Conservation (phyloP, 164 flowering plant genomes). For the Tinospora cordifolia region DNA sequence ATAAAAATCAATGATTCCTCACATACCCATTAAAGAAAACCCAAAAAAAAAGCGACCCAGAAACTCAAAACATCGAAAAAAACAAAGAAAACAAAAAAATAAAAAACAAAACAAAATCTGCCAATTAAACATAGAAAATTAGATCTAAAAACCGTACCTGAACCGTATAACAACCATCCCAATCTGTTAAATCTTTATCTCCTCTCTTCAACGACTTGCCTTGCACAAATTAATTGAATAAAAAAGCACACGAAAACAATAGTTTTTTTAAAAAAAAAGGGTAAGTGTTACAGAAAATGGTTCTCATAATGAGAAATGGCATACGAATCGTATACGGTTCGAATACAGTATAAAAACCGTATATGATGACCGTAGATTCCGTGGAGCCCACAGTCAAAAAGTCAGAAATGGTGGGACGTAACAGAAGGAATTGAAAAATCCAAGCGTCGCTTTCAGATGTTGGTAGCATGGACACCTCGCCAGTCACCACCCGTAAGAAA, state of each 20-base stretch:
- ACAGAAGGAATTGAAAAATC: neutral
- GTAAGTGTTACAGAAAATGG: too few species aligned
- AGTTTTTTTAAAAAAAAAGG: too few species aligned
- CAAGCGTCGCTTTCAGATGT: too few species aligned
- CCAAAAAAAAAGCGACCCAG: neutral
- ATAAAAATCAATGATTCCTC: too few species aligned
- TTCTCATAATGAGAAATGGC: neutral
- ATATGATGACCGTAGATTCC: conserved; percentile 8
- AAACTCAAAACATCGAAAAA: neutral
- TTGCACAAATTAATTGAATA: too few species aligned
- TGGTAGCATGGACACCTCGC: too few species aligned
- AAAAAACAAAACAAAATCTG: neutral
- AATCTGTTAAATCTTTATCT: neutral
- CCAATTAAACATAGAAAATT: too few species aligned
- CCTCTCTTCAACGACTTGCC: neutral
- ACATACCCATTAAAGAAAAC: neutral
- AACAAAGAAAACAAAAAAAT: neutral
- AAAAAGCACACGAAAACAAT: too few species aligned
- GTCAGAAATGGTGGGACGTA: neutral
- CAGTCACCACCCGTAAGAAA: too few species aligned
- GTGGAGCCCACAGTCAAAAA: neutral
- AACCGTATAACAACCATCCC: neutral
- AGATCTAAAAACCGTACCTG: neutral
- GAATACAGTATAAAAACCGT: neutral
- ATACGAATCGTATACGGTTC: neutral